phyloP scores from a whole-genome alignment of 805 yeast species.

The Pichia paraexigua region DNA sequence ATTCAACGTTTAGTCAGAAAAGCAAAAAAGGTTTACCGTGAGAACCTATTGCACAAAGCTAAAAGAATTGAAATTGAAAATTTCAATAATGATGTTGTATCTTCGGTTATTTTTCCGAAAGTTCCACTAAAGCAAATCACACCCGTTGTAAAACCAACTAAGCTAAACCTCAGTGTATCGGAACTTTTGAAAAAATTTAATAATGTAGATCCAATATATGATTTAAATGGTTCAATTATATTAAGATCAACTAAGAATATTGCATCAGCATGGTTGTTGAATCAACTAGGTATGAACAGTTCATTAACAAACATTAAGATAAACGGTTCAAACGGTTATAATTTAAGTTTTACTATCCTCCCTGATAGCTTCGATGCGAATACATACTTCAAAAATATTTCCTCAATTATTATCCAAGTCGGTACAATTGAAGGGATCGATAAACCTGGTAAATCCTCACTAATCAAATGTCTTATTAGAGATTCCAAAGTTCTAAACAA shows the following conservation, averaged over 20 bases:
- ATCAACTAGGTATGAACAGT: conserved; percentile 15
- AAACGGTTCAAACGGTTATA: not conserved
- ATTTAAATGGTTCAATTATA: conserved; percentile 26
- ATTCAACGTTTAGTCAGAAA: conserved; percentile 27
- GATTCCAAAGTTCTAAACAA: conserved; percentile 9
- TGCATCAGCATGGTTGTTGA: conserved; percentile 21
- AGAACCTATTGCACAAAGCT: conserved; percentile 29
- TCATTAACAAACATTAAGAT: conserved; percentile 11
- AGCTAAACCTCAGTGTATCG: not conserved
- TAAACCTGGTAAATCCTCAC: not conserved
- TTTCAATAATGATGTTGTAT: conserved; percentile 23
- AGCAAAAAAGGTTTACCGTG: conserved; percentile 21
- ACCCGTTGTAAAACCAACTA: not conserved
- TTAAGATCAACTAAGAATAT: conserved; percentile 25
- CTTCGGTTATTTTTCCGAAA: conserved; percentile 5
- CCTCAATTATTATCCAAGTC: conserved; percentile 44
- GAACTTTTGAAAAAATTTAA: conserved; percentile 1
- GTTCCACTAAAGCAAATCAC: not conserved
- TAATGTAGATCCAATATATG: not conserved
- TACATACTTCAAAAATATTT: conserved; percentile 32
- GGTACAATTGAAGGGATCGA: conserved; percentile 29
- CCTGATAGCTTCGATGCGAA: conserved; percentile 33
- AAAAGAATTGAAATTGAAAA: conserved; percentile 31
- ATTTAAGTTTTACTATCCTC: conserved; percentile 33
- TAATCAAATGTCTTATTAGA: conserved; percentile 1